Percentiles rank a stretch among this genome's conserved stretches.
Evolutionary conservation across 2,329 filamentous ascomycete species (phyloP).

Genomic region (Colletotrichum lindemuthianum): DNA sequence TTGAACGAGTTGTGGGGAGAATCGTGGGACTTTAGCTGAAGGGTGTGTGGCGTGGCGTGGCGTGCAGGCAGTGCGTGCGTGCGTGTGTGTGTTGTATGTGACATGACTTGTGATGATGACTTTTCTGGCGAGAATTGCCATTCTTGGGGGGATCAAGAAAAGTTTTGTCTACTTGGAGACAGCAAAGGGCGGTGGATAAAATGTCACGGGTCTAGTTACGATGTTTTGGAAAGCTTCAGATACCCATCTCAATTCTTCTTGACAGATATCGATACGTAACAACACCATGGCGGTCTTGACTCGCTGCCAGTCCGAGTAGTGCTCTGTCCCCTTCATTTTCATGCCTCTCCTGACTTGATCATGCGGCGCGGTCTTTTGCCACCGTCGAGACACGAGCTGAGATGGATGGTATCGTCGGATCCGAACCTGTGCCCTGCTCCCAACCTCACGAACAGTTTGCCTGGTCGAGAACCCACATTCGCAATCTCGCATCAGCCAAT

Average conservation of each 20-base stretch:
- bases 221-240: slow-evolving; percentile 31
- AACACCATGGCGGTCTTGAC: slow-evolving; percentile 23
- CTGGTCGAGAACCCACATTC: not conserved
- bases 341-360: not conserved
- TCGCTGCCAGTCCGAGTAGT: not conserved
- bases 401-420: too few species aligned
- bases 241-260: slow-evolving; percentile 33
- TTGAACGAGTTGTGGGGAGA: slow-evolving; percentile 67
- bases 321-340: not conserved
- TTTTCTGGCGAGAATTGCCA: not conserved
- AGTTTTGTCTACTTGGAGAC: too few species aligned
- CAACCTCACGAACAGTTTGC: too few species aligned
- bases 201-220: slow-evolving; percentile 14
- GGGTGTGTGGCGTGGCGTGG: not conserved
- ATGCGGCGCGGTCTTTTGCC: not conserved
- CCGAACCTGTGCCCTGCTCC: too few species aligned
- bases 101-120: not conserved
- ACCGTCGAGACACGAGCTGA: too few species aligned
- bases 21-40: slow-evolving; percentile 54
- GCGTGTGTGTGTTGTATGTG: too few species aligned
- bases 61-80: not conserved
- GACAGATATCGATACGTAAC: slow-evolving; percentile 18
- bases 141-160: too few species aligned
- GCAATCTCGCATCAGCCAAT: slow-evolving; percentile 11
- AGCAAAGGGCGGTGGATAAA: not conserved